Evolutionary conservation across 192 early-diverging fungal species (phyloP), one percentile per base, ranked within the genome.

Genomic region (Coemansia sp.): DNA sequence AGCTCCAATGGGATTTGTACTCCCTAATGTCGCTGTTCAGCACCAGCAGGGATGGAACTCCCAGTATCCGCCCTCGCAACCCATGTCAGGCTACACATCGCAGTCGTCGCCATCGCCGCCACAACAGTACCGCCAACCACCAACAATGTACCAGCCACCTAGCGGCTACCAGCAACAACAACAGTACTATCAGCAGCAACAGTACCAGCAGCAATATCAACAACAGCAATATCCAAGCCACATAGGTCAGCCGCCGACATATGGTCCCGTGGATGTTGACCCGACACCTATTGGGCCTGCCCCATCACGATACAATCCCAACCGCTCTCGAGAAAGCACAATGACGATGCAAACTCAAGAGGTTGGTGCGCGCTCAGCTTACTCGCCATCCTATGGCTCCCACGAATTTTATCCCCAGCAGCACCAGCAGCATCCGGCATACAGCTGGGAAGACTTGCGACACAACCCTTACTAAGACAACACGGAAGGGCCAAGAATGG

Each of bases 1-100:
- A 7, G 24, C 57, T 4, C 71, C 71, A 21, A 46, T 66, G 21
- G 65, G 71, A 4, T 73, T 73, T 73, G 58, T 67, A 12, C 15
- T 58, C 4, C 71, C 71, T 2, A 22, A 38, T 22, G 37, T 41
- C 1, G 38, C 49, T 5, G 51, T 30, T 8, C 43, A 42, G 42
- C 71, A 62, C 27, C 49, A 41, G 9, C 41, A 48, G 14, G 10
- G 5, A 45, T 25, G 53, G 56, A 51, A 21, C 57, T 5, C 19
- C 46, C 17, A 30, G 13, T 24, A 44, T 19, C 37, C 37, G 63
- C 14, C 25, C 17, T 8, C 22, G 24, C 61, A 42, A 17, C 55
- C 60, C 10, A 33, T 59, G 38, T 56, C 45, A n/a, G 40, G 41
- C 3, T 43, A 61, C 55, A 53, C 57, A 22, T 61, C 57, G 22